Evolutionary conservation across 2,329 filamentous ascomycete genomes (phyloP), one percentile per base, ranked within the genome.

Genomic region (Alternaria triticina): DNA sequence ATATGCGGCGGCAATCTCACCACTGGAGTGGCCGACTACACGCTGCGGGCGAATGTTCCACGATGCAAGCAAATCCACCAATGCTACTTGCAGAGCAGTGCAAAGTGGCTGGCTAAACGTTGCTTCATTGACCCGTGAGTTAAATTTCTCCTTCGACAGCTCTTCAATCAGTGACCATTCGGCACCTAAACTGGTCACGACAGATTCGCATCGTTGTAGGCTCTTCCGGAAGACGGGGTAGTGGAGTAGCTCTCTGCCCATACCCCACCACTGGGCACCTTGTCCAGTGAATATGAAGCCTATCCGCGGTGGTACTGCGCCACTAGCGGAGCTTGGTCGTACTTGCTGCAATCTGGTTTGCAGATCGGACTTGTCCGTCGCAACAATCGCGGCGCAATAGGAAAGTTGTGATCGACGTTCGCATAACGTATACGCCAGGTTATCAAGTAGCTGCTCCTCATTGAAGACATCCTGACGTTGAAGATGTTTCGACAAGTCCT

Each of bases 271-370:
- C 44, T 82, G 81, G 2, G 80, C 81, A 22, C 82, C 82, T 59
- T 83, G 82, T 4, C 82, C 82, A 0, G 81, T 82, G 61, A 83
- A 83, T 0, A 83, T 70, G 36, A 67, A 74, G 50, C 52, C 57
- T 20, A 70, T 28, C 1, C 54, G 22, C 12, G 59, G 61, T 9
- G 57, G 22, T 15, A 28, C 22, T 3, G 46, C 47, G 15, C 22
- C 12, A 13, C 10, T 54, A 12, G 20, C 25, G 9, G 56, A 54
- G 12, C 22, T 6, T 28, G 55, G 33, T n/a, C 28, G 22, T 7
- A 45, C 17, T 11, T 47, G 43, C 20, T 23, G 43, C 25, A 58
- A n/a, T 46, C 45, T 56, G 9, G 12, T 46, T 27, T 58, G 50
- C 6, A 65, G 36, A 22, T 62, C 56, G 20, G 47, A 4, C 33